Evolutionary conservation across 805 yeast genomes (phyloP).

Genomic region (Debaryomyces hansenii): DNA sequence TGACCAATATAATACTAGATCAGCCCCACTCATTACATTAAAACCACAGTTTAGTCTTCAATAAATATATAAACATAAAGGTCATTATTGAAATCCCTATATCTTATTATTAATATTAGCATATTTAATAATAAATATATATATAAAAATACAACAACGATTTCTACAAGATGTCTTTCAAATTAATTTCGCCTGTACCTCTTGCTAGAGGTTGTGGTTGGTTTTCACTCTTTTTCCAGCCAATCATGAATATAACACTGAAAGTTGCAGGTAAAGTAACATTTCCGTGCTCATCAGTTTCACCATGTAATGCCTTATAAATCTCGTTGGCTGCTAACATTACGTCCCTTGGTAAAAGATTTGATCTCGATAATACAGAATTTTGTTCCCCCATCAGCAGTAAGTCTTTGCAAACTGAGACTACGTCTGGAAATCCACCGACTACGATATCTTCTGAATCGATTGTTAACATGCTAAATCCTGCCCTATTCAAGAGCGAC

Average conservation of each 20-base stretch:
- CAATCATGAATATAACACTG: conserved; percentile 78
- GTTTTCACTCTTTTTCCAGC: conserved; percentile 74
- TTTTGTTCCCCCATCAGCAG: conserved; percentile 86
- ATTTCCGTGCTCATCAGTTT: conserved; percentile 44
- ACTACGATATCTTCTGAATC: conserved; percentile 84
- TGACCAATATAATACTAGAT: no score
- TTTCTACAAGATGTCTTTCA: conserved; percentile 57
- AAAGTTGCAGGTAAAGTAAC: conserved; percentile 75
- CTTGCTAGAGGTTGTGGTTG: conserved; percentile 75
- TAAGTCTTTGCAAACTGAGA: conserved; percentile 66
- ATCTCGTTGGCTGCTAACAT: conserved; percentile 76
- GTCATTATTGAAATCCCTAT: no score
- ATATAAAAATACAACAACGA: no score
- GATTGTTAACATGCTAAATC: conserved; percentile 76
- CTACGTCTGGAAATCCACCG: conserved; percentile 68
- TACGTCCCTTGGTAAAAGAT: conserved; percentile 52
- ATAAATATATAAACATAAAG: no score
- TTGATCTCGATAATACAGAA: conserved; percentile 54
- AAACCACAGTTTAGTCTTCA: no score
- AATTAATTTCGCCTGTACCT: conserved; percentile 67
- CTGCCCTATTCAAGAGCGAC: conserved; percentile 66
- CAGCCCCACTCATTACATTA: no score
- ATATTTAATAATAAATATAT: no score
- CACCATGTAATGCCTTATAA: conserved; percentile 70
- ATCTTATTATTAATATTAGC: no score